Base-by-base conservation (phyloP, 2,329 filamentous ascomycete species). In the Ophiostoma novo-ulmi region DNA sequence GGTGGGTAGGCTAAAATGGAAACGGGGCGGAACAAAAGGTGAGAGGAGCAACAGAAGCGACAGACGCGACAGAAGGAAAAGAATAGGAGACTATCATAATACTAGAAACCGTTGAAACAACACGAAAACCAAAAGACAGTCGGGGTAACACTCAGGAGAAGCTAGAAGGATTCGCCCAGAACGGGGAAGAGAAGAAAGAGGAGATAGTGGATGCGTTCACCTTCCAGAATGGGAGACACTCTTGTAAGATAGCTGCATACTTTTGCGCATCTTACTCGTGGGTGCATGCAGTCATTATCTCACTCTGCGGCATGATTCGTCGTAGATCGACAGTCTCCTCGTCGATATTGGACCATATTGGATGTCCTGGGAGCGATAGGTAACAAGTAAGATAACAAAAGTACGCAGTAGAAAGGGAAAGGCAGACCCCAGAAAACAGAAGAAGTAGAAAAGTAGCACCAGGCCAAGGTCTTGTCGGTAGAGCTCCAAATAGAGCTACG, bases 401-500 rank as follows among this genome's bases (percentile, higher is more conserved):
- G 52, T 22, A 55, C 36, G 41, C 20, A 48, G 44, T 17, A 14
- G 26, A 31, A 31, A 31, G 3, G 26, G 26, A 4, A 31, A 31
- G 31, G 31, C 31, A 31, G n/a, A n/a, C n/a, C n/a, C n/a, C n/a
- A n/a, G 31, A 31, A 31, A 44, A 17, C 17, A 44, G 41, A 48
- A 48, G n/a, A 48, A 20, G n/a, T 14, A 44, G 17, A 17, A 44
- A 44, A 44, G 44, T 58, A 26, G 52, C 22, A 58, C 26, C 36
- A 63, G 58, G 58, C 58, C 58, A 63, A 63, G 58, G 52, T 58
- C 6, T 31, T 35, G 26, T 63, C 55, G 55, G 55, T 26, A 61
- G 55, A 61, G 55, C 55, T 63, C 58, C 58, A 63, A 63, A 63
- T 26, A 36, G 26, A 63, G 58, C 58, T 61, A 61, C 55, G 55